Conservation (phyloP, 2,329 filamentous ascomycete species). For the Fusarium burgessii region DNA sequence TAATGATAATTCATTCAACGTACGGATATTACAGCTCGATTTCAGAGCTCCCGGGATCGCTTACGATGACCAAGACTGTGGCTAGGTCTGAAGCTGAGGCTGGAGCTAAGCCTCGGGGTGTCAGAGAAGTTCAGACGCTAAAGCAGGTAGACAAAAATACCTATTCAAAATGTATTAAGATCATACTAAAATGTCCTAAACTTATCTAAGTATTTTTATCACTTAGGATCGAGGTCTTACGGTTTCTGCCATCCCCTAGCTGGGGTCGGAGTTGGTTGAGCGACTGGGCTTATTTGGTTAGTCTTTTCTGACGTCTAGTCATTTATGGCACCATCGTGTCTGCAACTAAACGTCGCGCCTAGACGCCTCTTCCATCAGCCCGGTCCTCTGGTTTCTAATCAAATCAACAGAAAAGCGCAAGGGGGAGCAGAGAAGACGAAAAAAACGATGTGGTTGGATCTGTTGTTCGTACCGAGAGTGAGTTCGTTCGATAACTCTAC, state of each 20-base stretch:
- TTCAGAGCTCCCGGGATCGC: not conserved
- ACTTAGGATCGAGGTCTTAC: no score
- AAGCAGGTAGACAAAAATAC: no score
- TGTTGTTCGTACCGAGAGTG: not conserved
- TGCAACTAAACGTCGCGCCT: slow-evolving; percentile 26
- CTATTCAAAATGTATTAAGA: no score
- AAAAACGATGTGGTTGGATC: slow-evolving; percentile 3
- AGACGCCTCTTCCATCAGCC: slow-evolving; percentile 29
- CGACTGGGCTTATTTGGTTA: not conserved
- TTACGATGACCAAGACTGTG: slow-evolving; percentile 6
- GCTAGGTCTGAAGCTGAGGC: slow-evolving; percentile 14
- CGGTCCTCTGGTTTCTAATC: slow-evolving; percentile 11
- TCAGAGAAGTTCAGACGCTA: no score
- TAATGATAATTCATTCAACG: not conserved
- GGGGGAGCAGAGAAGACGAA: not conserved
- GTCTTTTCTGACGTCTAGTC: slow-evolving; percentile 3
- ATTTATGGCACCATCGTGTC: slow-evolving; percentile 28
- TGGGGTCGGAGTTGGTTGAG: slow-evolving; percentile 8
- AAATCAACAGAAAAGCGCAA: not conserved
- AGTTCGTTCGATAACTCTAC: not conserved
- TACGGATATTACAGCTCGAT: not conserved
- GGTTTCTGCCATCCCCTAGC: no score
- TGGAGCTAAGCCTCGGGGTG: not conserved
- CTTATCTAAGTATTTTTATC: no score
- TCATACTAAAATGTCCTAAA: no score